Conservation (phyloP, 805 yeast genomes). For the Candida endomychidarum region DNA sequence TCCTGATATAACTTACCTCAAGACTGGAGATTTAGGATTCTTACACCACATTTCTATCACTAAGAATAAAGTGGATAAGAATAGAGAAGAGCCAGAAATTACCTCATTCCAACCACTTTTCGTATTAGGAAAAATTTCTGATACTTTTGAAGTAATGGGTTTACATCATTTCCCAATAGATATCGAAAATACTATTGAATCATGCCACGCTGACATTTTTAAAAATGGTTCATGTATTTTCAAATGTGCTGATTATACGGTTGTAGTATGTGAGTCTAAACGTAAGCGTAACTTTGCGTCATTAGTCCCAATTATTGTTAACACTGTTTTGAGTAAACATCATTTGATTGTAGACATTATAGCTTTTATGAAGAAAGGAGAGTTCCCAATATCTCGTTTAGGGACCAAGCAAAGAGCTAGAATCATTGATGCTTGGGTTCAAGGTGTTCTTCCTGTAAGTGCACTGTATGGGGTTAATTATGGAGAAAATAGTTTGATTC, state of each 20-base stretch:
- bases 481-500: constrained; percentile 65
- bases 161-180: constrained; percentile 88
- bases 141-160: constrained; percentile 89
- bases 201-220: constrained; percentile 57
- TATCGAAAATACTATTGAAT: constrained; percentile 55
- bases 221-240: constrained; percentile 62
- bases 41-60: constrained; percentile 65
- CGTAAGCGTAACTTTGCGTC: constrained; percentile 58
- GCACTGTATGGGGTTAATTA: constrained; percentile 53
- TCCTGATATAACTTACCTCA: constrained; percentile 56
- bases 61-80: constrained; percentile 27
- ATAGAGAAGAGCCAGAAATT: constrained; percentile 20
- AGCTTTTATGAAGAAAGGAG: constrained; percentile 66
- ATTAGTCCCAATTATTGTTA: constrained; percentile 79
- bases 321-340: constrained; percentile 74
- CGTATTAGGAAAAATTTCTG: constrained; percentile 79
- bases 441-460: constrained; percentile 42
- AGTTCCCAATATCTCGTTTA: constrained; percentile 67
- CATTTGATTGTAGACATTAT: constrained; percentile 82
- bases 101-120: constrained; percentile 71
- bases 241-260: constrained; percentile 77
- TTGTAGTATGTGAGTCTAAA: constrained; percentile 69
- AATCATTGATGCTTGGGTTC: constrained; percentile 56
- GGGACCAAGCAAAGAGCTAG: constrained; percentile 76
- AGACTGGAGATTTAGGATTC: constrained; percentile 96